Evolutionary conservation across 2,329 filamentous ascomycete genomes (phyloP).

Genomic region (Ophiostoma populinum): DNA sequence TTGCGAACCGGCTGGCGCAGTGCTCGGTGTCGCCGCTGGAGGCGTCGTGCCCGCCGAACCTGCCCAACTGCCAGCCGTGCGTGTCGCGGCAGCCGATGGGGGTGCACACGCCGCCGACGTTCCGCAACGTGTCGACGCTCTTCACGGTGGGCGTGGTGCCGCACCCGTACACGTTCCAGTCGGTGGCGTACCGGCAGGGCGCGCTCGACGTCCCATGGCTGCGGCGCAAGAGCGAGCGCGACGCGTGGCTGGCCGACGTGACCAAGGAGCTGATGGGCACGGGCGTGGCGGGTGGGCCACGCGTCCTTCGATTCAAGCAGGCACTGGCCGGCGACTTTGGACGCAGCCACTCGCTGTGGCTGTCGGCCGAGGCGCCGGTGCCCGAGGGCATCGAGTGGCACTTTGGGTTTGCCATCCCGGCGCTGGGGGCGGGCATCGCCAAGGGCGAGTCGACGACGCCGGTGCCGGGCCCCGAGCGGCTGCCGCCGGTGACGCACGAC

Average conservation of each 20-base stretch:
- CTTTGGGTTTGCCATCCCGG: constrained; percentile 70
- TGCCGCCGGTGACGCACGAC: constrained; percentile 31
- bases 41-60: constrained; percentile 69
- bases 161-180: constrained; percentile 72
- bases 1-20: constrained; percentile 58
- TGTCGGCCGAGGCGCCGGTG: constrained; percentile 49
- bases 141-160: constrained; percentile 81
- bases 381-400: constrained; percentile 71
- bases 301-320: constrained; percentile 64
- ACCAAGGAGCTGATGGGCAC: constrained; percentile 52
- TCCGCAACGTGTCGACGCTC: constrained; percentile 51
- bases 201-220: constrained; percentile 47
- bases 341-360: constrained; percentile 55
- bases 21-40: constrained; percentile 61
- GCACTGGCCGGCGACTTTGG: constrained; percentile 54
- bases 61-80: constrained; percentile 57
- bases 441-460: constrained; percentile 39
- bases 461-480: constrained; percentile 38
- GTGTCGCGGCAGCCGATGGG: constrained; percentile 44
- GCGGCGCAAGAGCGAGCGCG: constrained; percentile 50
- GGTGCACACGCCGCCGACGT: constrained; percentile 48
- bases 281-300: constrained; percentile 42
- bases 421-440: constrained; percentile 25
- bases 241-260: constrained; percentile 58
- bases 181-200: constrained; percentile 45